phyloP scores from a whole-genome alignment of 495 filamentous ascomycete species.

The Durotheca rogersii region DNA sequence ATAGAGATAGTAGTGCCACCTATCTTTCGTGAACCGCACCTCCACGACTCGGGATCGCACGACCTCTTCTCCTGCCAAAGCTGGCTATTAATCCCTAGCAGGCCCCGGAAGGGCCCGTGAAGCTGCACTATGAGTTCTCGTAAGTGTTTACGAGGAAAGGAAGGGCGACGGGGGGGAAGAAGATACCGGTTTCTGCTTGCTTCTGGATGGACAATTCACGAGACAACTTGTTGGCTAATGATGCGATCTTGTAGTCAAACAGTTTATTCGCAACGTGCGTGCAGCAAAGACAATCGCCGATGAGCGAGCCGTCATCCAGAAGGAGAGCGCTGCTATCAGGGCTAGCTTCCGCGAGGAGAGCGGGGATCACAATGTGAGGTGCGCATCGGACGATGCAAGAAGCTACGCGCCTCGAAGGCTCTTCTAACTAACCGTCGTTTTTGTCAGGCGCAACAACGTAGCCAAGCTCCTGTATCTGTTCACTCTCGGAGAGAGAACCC shows the following conservation, averaged over 20 bases:
- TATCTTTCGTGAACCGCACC: neutral
- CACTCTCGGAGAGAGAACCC: conserved; percentile 95
- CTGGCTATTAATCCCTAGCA: conserved; percentile 42
- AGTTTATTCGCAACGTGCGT: conserved; percentile 98
- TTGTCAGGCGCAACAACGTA: conserved; percentile 89
- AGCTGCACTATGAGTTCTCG: conserved; percentile 48
- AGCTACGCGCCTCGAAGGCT: neutral
- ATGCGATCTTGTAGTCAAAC: conserved; percentile 69
- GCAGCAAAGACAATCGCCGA: conserved; percentile 98
- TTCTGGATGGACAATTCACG: conserved; percentile 1
- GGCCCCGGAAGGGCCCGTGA: conserved; percentile 45
- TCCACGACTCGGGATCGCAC: conserved; percentile 1
- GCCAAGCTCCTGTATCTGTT: conserved; percentile 98
- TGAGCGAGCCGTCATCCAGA: conserved; percentile 95
- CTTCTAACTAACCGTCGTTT: conserved; percentile 11
- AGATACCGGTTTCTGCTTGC: neutral
- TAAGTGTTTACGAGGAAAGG: conserved; percentile 30
- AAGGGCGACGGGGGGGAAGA: neutral
- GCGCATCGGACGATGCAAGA: conserved; percentile 17
- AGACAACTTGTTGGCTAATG: conserved; percentile 8
- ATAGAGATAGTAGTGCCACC: neutral
- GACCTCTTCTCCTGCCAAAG: conserved; percentile 10
- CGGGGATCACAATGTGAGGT: conserved; percentile 86
- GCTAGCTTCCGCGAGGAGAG: conserved; percentile 97
- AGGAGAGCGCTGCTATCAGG: conserved; percentile 95